Conservation (phyloP, 2,329 filamentous ascomycete genomes). For the Calycina marina region DNA sequence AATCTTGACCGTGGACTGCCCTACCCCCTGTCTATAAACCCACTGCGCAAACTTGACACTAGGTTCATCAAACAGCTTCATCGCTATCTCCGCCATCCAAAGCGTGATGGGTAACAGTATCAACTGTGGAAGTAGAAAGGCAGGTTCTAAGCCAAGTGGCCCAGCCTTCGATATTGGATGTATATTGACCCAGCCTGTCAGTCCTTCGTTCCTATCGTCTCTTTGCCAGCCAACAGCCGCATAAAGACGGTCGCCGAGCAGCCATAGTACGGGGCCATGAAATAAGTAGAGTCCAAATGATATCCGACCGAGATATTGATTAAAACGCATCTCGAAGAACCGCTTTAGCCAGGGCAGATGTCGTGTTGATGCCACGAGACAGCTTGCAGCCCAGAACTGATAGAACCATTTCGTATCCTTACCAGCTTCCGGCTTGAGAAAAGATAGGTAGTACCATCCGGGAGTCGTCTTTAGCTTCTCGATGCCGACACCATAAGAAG, state of each 20-base stretch:
- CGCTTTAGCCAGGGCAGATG: conserved; percentile 40
- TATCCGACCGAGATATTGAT: conserved; percentile 46
- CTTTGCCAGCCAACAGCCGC: conserved; percentile 41
- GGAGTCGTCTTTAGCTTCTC: conserved; percentile 36
- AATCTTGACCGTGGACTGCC: no score
- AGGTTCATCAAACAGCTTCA: conserved; percentile 44
- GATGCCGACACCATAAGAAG: conserved; percentile 34
- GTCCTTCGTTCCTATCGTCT: conserved; percentile 30
- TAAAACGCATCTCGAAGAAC: conserved; percentile 43
- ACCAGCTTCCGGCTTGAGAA: conserved; percentile 49
- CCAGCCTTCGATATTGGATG: conserved; percentile 48
- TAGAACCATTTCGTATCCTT: conserved; percentile 56
- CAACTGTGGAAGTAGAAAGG: conserved; percentile 44
- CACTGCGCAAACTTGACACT: conserved; percentile 41
- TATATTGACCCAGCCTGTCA: conserved; percentile 43
- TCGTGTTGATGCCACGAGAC: conserved; percentile 39
- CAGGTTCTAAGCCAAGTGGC: conserved; percentile 46
- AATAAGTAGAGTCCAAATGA: conserved; percentile 50
- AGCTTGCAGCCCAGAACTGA: conserved; percentile 43
- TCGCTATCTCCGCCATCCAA: conserved; percentile 41
- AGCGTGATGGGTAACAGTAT: conserved; percentile 45
- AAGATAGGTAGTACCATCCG: conserved; percentile 28
- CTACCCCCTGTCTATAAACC: no score
- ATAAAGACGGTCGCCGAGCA: conserved; percentile 48
- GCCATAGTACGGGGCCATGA: conserved; percentile 46